Base-by-base conservation (phyloP, 2,329 filamentous ascomycete genomes). In the Diaporthe longicolla region DNA sequence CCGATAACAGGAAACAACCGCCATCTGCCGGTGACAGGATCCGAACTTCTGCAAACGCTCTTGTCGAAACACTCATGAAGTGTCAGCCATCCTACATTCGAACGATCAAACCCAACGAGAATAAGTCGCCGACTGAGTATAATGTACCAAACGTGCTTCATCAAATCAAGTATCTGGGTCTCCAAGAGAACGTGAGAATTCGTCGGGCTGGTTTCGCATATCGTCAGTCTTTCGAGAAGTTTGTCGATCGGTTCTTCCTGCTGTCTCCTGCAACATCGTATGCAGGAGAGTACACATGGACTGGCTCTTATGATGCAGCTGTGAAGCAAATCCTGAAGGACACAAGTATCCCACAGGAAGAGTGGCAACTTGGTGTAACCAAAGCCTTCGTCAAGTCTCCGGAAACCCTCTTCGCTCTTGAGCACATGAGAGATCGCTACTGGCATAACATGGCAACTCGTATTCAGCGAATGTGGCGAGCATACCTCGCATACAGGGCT, bases 371-470 rank as follows among this genome's bases (percentile, higher is more conserved):
- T 89, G 97, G 97, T 85, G 94, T 97, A 7, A 96, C 94, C 0
- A 99, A 98, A 84, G 96, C 95, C 5, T 99, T 99, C 80, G 97
- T 99, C 86, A 98, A 99, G 84, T 95, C 97, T 0, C 97, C 97
- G 0, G 97, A 99, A 84, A 99, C 97, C 0, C 86, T 99, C 2
- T 99, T 99, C 81, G 97, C 97, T 3, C 87, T 99, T 15, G 97
- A 99, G 83, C 95, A 97, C 73, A 98, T 99, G 96, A 91, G 97
- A 81, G 97, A 99, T 82, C 90, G 94, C 73, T 99, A 98, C 84
- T 98, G 96, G 96, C 96, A 98, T 84, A 99, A 98, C 85, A 98
- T 99, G 97, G 97, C 97, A 4, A 97, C 96, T 75, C 92, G 97
- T 74, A 98, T 99, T 74, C 97, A 99, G 85, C 91, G 97, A 78